Evolutionary conservation across 2,329 filamentous ascomycete genomes (phyloP), one percentile per base, ranked within the genome.

Genomic region (Penicillium sp.): DNA sequence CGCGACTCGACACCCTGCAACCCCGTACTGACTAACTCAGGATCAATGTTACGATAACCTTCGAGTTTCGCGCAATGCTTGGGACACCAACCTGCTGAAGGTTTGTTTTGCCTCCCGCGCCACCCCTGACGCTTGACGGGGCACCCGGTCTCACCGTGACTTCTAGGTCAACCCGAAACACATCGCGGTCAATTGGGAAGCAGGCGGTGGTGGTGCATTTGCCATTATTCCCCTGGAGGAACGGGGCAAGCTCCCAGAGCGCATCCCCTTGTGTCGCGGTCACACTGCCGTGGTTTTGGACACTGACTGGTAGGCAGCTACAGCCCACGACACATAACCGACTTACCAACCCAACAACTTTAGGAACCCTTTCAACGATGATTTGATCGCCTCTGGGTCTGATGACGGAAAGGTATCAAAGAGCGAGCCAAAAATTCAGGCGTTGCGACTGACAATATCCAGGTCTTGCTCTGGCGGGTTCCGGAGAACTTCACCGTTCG

Each of bases 1-100:
- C 36, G 50, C 49, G 6, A 27, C 5, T 27, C 24, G 24, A 27
- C 24, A 4, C 6, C 24, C 24, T 27, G 8, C 34, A 16, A 7
- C 21, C 24, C 11, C 8, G 36, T 56, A 34, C 46, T 64, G 16
- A 64, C 49, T 21, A n/a, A 10, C 11, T 5, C 55, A 87, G 85
- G 94, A 99, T 76, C 90, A 91, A 84, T 97, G 92, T 82, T 99
- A 97, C 79, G 94, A 99, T 77, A 97, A 97, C 77, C 81, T 99
- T 66, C 91, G 91, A 74, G 91, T 99, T 77, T 97, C 92, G 71
- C 91, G 89, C 77, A 99, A 99, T 86, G 94, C 94, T 52, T 99
- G 94, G 94, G 94, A 99, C 77, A 97, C 92, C 70, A 99, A 99
- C 80, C 81, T 99, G 71, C 85, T 97, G 79, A 97, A 97, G 88